Evolutionary conservation across 1,139 yeast genomes (phyloP).

Genomic region (Ashbya aceris): DNA sequence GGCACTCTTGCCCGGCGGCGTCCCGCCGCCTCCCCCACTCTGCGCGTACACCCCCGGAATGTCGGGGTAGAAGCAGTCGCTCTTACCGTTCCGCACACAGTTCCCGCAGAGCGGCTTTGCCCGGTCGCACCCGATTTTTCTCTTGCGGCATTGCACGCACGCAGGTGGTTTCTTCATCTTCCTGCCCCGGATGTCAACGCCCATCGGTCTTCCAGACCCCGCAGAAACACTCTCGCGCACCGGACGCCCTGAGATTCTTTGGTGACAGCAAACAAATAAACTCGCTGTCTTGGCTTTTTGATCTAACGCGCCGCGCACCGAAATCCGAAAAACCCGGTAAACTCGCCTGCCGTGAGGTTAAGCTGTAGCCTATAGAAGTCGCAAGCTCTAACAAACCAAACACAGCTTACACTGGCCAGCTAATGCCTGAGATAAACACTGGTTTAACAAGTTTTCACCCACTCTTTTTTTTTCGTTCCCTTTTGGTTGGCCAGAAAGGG

Average conservation of each 20-base stretch:
- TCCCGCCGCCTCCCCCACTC: constrained; percentile 1
- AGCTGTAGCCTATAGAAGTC: neutral
- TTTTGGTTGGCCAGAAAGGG: neutral
- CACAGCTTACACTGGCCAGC: neutral
- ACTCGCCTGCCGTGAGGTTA: neutral
- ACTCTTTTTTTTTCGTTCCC: neutral
- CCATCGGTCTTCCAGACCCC: constrained; percentile 2
- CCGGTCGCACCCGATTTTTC: constrained; percentile 52
- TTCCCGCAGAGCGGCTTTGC: constrained; percentile 45
- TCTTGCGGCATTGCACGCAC: constrained; percentile 40
- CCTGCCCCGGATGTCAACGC: constrained; percentile 20
- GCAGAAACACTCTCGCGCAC: neutral
- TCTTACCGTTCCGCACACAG: constrained; percentile 34
- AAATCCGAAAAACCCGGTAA: neutral
- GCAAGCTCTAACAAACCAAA: neutral
- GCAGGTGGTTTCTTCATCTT: constrained; percentile 29
- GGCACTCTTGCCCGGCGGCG: constrained; percentile 11
- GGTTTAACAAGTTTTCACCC: neutral
- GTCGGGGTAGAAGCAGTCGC: constrained; percentile 25
- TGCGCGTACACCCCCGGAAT: constrained; percentile 21
- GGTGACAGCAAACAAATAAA: neutral
- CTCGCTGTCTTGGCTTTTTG: too few relatives aligned
- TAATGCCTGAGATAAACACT: neutral
- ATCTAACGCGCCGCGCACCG: too few relatives aligned
- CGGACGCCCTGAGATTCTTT: neutral